phyloP scores from a whole-genome alignment of 495 filamentous ascomycete species.

The Tuber melanosporum region DNA sequence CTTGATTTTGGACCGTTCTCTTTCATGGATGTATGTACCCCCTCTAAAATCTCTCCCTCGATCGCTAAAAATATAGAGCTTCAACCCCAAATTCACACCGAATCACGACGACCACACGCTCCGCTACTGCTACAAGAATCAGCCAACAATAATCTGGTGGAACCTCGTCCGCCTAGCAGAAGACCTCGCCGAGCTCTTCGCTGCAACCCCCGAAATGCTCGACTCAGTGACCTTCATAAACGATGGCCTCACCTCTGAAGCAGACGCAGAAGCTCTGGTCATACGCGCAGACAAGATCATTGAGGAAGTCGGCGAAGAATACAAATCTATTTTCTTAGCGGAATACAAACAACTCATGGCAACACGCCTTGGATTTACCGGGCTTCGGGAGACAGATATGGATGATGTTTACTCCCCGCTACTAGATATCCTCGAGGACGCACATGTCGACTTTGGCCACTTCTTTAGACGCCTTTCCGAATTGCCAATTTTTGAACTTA shows the following conservation, averaged over 20 bases:
- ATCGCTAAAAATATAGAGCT: conserved; percentile 54
- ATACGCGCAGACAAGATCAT: conserved; percentile 78
- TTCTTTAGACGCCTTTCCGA: conserved; percentile 72
- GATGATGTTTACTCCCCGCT: conserved; percentile 66
- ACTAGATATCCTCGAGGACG: conserved; percentile 71
- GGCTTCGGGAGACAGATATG: conserved; percentile 63
- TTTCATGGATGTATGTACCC: conserved; percentile 55
- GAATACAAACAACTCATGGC: conserved; percentile 85
- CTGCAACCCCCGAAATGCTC: conserved; percentile 55
- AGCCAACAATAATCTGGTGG: conserved; percentile 97
- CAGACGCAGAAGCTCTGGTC: conserved; percentile 57
- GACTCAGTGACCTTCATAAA: conserved; percentile 64
- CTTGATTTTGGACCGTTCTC: conserved; percentile 96
- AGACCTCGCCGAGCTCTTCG: conserved; percentile 80
- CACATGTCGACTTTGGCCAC: conserved; percentile 83
- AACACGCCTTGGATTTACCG: conserved; percentile 65
- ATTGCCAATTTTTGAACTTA: conserved; percentile 53
- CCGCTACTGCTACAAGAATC: conserved; percentile 86
- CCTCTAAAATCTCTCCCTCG: background rate
- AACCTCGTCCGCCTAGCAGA: conserved; percentile 90
- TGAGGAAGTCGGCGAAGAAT: conserved; percentile 69
- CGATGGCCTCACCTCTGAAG: conserved; percentile 62
- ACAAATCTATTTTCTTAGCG: conserved; percentile 70
- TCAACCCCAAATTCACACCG: conserved; percentile 88
- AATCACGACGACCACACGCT: conserved; percentile 90